Evolutionary conservation across 805 yeast species (phyloP).

Genomic region (Candida michaelii): DNA sequence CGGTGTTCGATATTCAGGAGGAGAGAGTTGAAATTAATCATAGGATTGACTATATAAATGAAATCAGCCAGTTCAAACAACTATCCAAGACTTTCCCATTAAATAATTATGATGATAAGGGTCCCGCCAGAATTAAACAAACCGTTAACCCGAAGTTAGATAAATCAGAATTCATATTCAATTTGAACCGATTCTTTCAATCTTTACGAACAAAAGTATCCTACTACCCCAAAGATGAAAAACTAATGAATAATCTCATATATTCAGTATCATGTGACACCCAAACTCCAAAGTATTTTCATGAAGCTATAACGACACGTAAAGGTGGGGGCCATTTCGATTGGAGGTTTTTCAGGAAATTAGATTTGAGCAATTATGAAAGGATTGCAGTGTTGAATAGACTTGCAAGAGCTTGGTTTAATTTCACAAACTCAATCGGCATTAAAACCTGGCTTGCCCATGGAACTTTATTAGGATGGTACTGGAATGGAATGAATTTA

Average conservation of each 20-base stretch:
- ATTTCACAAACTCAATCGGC: constrained; percentile 24
- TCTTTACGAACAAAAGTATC: background rate
- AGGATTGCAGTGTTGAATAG: constrained; percentile 25
- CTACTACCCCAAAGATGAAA: background rate
- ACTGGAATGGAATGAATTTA: constrained; percentile 30
- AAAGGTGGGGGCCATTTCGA: constrained; percentile 56
- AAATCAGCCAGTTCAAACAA: background rate
- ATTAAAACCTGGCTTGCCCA: constrained; percentile 29
- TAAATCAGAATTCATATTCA: background rate
- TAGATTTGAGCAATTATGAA: constrained; percentile 43
- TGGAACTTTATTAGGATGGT: constrained; percentile 30
- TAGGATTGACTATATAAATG: background rate
- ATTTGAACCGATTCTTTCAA: background rate
- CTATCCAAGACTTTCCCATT: background rate
- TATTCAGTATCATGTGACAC: background rate
- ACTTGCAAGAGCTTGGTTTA: constrained; percentile 26
- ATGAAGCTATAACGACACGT: constrained; percentile 1
- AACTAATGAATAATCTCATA: background rate
- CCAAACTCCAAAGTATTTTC: constrained; percentile 5
- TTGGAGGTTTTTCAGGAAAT: constrained; percentile 59
- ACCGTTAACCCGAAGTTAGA: background rate
- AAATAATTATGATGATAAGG: background rate
- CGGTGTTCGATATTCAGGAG: background rate
- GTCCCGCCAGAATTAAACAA: background rate
- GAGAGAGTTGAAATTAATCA: background rate